Evolutionary conservation across 257 asterid species (phyloP).

Genomic region (Dorcoceras hygrometricum): DNA sequence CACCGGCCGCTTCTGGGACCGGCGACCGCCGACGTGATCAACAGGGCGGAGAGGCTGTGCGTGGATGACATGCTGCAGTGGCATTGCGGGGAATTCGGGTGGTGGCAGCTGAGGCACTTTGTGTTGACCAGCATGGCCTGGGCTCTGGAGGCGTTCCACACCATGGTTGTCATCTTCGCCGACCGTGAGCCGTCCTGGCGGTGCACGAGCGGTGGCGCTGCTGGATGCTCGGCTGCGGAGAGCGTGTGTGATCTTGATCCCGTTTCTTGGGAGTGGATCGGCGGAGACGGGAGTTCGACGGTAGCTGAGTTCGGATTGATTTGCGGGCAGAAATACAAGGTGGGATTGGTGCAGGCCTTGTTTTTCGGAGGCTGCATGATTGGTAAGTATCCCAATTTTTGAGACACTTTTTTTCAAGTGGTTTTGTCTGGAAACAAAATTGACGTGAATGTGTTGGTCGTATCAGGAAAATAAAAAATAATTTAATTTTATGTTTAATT

Average conservation of each 20-base stretch:
- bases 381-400: slow-evolving; percentile 36
- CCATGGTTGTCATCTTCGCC: slow-evolving; percentile 88
- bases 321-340: slow-evolving; percentile 71
- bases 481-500: too few relatives aligned
- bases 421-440: too few relatives aligned
- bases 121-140: slow-evolving; percentile 68
- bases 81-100: slow-evolving; percentile 78
- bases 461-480: too few relatives aligned
- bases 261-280: slow-evolving; percentile 80
- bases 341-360: slow-evolving; percentile 77
- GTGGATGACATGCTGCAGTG: slow-evolving; percentile 66
- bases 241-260: slow-evolving; percentile 56
- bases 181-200: slow-evolving; percentile 76
- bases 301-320: slow-evolving; percentile 74
- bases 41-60: slow-evolving; percentile 36
- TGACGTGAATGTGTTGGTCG: too few relatives aligned
- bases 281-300: slow-evolving; percentile 63
- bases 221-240: slow-evolving; percentile 30
- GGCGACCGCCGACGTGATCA: slow-evolving; percentile 6
- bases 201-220: slow-evolving; percentile 33
- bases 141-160: slow-evolving; percentile 84
- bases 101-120: slow-evolving; percentile 78
- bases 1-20: slow-evolving; percentile 38
- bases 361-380: slow-evolving; percentile 88
- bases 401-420: too few relatives aligned